These are phyloP conservation scores for Fusarium sororula DNA, from an alignment of 2,329 filamentous ascomycete genomes.

Conservation along the genomic window DNA sequence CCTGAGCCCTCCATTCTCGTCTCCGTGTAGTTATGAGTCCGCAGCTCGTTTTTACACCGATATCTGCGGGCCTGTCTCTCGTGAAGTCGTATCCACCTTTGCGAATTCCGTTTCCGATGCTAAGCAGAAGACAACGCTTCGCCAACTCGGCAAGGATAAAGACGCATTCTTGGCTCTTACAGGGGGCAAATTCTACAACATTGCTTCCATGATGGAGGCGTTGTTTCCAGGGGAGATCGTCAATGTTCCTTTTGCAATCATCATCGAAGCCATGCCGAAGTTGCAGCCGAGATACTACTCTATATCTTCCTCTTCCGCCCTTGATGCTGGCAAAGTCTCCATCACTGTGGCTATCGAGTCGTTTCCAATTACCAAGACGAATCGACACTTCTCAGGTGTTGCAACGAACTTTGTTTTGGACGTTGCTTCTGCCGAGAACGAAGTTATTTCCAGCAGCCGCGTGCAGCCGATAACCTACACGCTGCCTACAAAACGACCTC, in stretches of 20 bases:
- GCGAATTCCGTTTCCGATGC: neutral
- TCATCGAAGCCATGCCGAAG: neutral
- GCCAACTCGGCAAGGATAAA: neutral
- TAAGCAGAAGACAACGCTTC: neutral
- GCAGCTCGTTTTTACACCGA: neutral
- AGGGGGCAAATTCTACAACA: rapidly evolving
- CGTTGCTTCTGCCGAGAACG: neutral
- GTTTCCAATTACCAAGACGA: rapidly evolving
- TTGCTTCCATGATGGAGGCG: neutral
- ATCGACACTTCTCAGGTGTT: neutral
- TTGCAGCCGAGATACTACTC: neutral
- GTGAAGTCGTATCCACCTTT: neutral
- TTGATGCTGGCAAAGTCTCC: rapidly evolving
- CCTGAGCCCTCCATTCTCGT: rapidly evolving
- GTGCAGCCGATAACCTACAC: neutral
- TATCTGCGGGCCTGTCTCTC: neutral
- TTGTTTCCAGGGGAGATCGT: neutral
- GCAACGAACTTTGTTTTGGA: neutral
- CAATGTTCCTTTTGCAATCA: neutral
- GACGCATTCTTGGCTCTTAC: neutral
- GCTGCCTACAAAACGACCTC: neutral
- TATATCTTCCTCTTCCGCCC: rapidly evolving
- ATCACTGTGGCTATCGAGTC: neutral
- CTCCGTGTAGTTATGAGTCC: neutral
- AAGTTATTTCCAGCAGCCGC: neutral